Evolutionary conservation across 805 yeast species (phyloP), one percentile per base, ranked within the genome.

Genomic region (Saccharomycopsis guyanensis): DNA sequence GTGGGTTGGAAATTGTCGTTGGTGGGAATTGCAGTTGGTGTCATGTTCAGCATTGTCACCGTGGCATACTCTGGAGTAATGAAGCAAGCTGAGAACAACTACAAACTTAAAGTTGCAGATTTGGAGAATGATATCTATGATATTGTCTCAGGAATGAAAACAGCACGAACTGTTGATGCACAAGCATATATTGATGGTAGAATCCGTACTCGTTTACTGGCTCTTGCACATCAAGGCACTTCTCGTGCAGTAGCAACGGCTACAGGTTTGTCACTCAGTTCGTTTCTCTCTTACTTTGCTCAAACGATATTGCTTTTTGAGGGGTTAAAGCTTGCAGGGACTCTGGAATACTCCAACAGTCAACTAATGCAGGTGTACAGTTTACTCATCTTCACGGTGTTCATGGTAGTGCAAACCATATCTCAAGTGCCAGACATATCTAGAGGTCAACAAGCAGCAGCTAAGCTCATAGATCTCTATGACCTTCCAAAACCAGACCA

Each of bases 1-100:
- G 59, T 71, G 8, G 96, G 96, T 0, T 93, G 97, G 97, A 84
- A 82, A 56, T 65, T 93, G 36, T 76, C 96, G 1, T 64, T 91
- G 7, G 93, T 86, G 1, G 94, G 95, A 1, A 56, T 89, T 8
- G 72, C 95, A 0, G 69, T 88, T 60, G 71, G 84, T 12, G 94
- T 96, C 0, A 52, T 79, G 10, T 77, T 85, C 42, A 55, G 75
- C 0, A 22, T 75, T 0, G 56, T 78, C 1, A 73, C 89, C 2
- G 62, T 66, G 0, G 38, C 68, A 0, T 86, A 78, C 59, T 77
- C 85, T 4, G 50, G 58, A 0, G 42, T 77, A 2, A 62, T 82
- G 27, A 78, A 74, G 49, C 59, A 53, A 7, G 70, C 70, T 52
- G 96, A 89, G 60, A 70, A 75, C 18, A 53, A 54, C 1, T 86